These are phyloP conservation scores for Aureobasidium sp. DNA, from an alignment of 2,329 filamentous ascomycete genomes.

Conservation along the genomic window DNA sequence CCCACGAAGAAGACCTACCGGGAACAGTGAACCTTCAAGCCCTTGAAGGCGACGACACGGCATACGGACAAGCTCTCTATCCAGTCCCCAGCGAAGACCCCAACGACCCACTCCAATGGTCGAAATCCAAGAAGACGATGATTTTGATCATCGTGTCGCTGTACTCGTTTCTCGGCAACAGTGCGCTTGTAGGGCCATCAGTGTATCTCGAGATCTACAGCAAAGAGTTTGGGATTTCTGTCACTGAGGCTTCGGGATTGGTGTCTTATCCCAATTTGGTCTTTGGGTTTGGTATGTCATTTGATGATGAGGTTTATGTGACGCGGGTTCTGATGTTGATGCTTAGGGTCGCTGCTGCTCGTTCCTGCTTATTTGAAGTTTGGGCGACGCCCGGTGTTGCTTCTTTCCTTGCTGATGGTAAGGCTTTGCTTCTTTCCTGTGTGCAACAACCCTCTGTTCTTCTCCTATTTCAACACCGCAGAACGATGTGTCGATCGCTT, in stretches of 20 bases:
- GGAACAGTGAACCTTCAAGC: slow-evolving; percentile 51
- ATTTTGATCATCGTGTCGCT: slow-evolving; percentile 49
- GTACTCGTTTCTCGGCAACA: slow-evolving; percentile 55
- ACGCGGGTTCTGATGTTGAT: neutral
- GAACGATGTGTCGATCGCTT: no score
- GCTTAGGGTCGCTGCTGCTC: slow-evolving; percentile 44
- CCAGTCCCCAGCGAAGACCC: slow-evolving; percentile 56
- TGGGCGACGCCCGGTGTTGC: slow-evolving; percentile 38
- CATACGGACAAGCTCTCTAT: slow-evolving; percentile 53
- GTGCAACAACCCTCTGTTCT: no score
- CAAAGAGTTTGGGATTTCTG: slow-evolving; percentile 45
- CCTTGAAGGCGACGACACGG: slow-evolving; percentile 52
- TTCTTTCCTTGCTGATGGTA: slow-evolving; percentile 33
- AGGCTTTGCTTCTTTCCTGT: no score
- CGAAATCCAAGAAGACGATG: slow-evolving; percentile 48
- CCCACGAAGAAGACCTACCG: slow-evolving; percentile 49
- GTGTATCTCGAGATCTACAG: slow-evolving; percentile 53
- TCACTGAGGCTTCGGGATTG: slow-evolving; percentile 47
- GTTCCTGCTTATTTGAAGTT: slow-evolving; percentile 53
- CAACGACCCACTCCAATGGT: slow-evolving; percentile 56
- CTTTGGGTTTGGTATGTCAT: slow-evolving; percentile 47
- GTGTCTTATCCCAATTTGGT: slow-evolving; percentile 55
- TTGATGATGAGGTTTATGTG: no score
- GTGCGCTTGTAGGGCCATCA: slow-evolving; percentile 49
- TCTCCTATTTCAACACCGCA: no score